These are phyloP conservation scores for Fusarium guadeloupense DNA, from an alignment of 2,329 filamentous ascomycete genomes.

Conservation along the genomic window DNA sequence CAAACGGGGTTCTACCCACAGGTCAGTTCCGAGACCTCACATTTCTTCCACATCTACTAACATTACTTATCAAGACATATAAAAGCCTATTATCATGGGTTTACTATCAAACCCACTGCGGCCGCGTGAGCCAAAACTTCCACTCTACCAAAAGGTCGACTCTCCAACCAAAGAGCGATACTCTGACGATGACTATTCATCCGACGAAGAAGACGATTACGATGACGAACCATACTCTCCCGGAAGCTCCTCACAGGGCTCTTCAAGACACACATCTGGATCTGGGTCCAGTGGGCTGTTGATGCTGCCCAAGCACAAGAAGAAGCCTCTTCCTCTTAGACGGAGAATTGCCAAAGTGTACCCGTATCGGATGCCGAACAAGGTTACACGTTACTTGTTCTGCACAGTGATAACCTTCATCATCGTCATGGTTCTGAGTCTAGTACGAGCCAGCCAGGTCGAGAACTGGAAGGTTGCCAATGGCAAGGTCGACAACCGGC, in stretches of 20 bases:
- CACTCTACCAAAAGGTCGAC: constrained; percentile 59
- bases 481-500: constrained; percentile 54
- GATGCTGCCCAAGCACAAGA: constrained; percentile 55
- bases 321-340: constrained; percentile 28
- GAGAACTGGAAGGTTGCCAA: constrained; percentile 72
- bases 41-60: constrained; percentile 21
- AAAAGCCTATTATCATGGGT: constrained; percentile 55
- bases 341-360: constrained; percentile 43
- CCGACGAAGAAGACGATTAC: constrained; percentile 57
- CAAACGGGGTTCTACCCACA: constrained; percentile 12
- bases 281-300: constrained; percentile 54
- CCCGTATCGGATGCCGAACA: constrained; percentile 73
- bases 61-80: constrained; percentile 7
- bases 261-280: constrained; percentile 64
- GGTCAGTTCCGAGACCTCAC: constrained; percentile 11
- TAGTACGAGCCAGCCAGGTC: constrained; percentile 77
- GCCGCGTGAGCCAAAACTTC: constrained; percentile 58
- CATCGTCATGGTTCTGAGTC: constrained; percentile 77
- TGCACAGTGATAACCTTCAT: constrained; percentile 74
- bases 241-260: constrained; percentile 56
- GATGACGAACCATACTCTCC: constrained; percentile 54
- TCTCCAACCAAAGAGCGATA: constrained; percentile 59
- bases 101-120: constrained; percentile 59
- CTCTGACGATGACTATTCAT: constrained; percentile 60
- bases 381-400: constrained; percentile 80